Base-by-base conservation (phyloP, 75 land plant genomes). In the Adiantum capillusveneris region DNA sequence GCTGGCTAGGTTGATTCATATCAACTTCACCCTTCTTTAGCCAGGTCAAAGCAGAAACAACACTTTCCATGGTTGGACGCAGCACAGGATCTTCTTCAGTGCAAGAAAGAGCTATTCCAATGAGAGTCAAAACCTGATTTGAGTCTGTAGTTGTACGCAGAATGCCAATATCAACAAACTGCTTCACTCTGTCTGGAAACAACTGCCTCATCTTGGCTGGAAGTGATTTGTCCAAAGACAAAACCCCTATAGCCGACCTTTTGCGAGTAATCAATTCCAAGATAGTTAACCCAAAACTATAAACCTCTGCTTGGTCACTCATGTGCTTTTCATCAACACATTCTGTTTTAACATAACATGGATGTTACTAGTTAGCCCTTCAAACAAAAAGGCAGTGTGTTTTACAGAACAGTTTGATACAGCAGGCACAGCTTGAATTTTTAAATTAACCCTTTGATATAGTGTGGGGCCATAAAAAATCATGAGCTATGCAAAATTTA, bases 181-280 rank as follows among this genome's bases (percentile, higher is more conserved):
- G 55, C 28, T 25, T 25, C 28, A 53, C 25, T 3, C 29, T 26
- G 9, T 53, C 25, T 5, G 55, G 55, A 53, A 53, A 25, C 5
- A 53, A 24, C 29, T 24, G 29, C 29, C 55, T 24, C 14, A 53
- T 26, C 14, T 53, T 53, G 13, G 55, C 25, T 24, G 25, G 55
- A 12, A 53, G 28, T 1, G 28, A 5, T 24, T 26, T 53, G 14
- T 22, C 55, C 55, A 53, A 25, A 25, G 25, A 53, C 24, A 25
- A 53, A 6, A 26, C 25, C 1, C 55, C 55, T 5, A 14, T 1
- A 11, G 29, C 25, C 1, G 2, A 22, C 28, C 55, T 53, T 25
- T 53, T 53, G 2, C 14, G 55, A 25, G 55, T 53, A 26, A 25
- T 53, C 55, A 53, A 27, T 27, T 53, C 55, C 25, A 53, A 25